Percentiles rank a stretch among this genome's conserved stretches.
Evolutionary conservation across 257 asterid genomes (phyloP).

Genomic region (Nicotiana obtusifolia): DNA sequence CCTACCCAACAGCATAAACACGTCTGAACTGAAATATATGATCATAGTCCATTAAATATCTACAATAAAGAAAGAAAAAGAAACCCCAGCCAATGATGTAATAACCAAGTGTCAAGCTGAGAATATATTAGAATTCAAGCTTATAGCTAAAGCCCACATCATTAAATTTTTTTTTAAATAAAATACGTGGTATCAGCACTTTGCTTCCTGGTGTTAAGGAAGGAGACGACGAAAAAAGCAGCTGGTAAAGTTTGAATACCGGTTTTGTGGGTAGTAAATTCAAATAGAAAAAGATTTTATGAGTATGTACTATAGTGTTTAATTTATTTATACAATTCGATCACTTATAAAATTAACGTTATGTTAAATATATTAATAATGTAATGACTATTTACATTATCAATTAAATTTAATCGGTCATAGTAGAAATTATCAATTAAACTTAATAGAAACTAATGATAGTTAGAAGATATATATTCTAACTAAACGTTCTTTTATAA

Average conservation of each 20-base stretch:
- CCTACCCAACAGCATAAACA: background rate
- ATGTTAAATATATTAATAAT: too few relatives aligned
- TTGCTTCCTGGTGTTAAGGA: background rate
- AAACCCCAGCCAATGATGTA: background rate
- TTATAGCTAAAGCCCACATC: background rate
- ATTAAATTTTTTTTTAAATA: background rate
- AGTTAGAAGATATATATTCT: too few relatives aligned
- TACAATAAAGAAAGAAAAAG: background rate
- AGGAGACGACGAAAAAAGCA: background rate
- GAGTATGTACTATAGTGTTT: too few relatives aligned
- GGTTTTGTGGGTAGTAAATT: background rate
- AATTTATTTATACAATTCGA: too few relatives aligned
- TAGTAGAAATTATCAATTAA: too few relatives aligned
- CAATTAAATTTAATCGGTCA: too few relatives aligned
- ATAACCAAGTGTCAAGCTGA: background rate
- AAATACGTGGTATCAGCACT: background rate
- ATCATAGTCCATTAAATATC: background rate
- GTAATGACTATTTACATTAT: too few relatives aligned
- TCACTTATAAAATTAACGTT: too few relatives aligned
- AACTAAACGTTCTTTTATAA: too few relatives aligned
- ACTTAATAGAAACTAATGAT: too few relatives aligned
- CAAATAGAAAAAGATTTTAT: too few relatives aligned
- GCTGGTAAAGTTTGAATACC: background rate
- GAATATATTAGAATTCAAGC: background rate
- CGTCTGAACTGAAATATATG: background rate